These are phyloP conservation scores for Fusarium nelsonii DNA, from an alignment of 2,329 filamentous ascomycete genomes.

Conservation along the genomic window DNA sequence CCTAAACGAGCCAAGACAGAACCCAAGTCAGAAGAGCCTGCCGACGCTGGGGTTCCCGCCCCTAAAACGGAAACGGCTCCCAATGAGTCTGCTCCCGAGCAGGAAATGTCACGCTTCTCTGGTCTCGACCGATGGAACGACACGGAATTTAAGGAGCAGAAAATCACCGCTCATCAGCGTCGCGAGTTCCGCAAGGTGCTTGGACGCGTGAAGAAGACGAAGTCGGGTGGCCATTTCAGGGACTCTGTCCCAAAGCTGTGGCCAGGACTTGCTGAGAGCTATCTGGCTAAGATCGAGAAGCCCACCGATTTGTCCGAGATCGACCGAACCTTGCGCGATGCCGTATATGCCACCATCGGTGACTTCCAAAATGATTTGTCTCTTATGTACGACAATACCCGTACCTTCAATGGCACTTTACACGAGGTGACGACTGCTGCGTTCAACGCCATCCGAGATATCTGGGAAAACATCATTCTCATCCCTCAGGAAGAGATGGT, in stretches of 20 bases:
- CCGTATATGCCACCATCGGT: constrained; percentile 75
- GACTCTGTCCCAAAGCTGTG: constrained; percentile 82
- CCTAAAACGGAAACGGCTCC: constrained; percentile 31
- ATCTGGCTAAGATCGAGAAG: constrained; percentile 74
- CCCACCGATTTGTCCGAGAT: constrained; percentile 90
- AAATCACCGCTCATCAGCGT: constrained; percentile 70
- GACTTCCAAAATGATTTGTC: constrained; percentile 80
- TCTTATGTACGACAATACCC: constrained; percentile 82
- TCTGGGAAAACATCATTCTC: constrained; percentile 61
- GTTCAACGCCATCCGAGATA: constrained; percentile 66
- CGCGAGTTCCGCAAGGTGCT: constrained; percentile 74
- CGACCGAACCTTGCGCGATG: constrained; percentile 80
- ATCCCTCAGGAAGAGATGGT: constrained; percentile 66
- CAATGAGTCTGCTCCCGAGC: constrained; percentile 43
- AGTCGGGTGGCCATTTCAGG: constrained; percentile 80
- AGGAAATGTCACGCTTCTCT: constrained; percentile 45
- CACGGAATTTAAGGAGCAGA: constrained; percentile 57
- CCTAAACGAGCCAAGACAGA: constrained; percentile 87
- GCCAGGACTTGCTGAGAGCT: constrained; percentile 80
- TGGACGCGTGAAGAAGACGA: constrained; percentile 86
- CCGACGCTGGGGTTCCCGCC: constrained; percentile 17
- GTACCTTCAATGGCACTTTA: constrained; percentile 82
- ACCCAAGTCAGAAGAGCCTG: constrained; percentile 58
- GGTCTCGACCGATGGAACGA: constrained; percentile 58
- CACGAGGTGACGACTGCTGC: constrained; percentile 77